phyloP scores from a whole-genome alignment of 1,139 yeast genomes.

The Protomyces inundatus region DNA sequence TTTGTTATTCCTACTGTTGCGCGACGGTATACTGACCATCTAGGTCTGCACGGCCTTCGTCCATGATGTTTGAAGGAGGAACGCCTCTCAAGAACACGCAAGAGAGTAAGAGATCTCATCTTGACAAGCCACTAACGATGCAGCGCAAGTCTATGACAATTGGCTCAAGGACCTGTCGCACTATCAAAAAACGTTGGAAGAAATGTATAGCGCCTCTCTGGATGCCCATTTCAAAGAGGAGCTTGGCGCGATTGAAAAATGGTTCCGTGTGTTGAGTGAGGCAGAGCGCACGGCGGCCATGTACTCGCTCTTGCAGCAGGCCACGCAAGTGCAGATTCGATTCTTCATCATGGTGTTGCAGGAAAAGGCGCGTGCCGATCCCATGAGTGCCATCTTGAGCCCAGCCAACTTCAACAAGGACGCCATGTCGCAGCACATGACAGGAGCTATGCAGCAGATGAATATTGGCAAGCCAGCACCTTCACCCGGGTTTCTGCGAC shows the following conservation, averaged over 20 bases:
- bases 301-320: conserved; percentile 40
- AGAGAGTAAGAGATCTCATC: not conserved
- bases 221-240: conserved; percentile 37
- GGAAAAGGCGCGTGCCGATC: conserved; percentile 37
- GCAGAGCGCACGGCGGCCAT: conserved; percentile 43
- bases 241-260: conserved; percentile 39
- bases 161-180: conserved; percentile 40
- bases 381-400: conserved; percentile 35
- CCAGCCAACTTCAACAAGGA: conserved; percentile 34
- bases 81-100: conserved; percentile 2
- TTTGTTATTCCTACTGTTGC: not conserved
- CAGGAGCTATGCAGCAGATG: conserved; percentile 2
- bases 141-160: conserved; percentile 35
- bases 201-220: conserved; percentile 39
- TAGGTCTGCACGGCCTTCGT: conserved; percentile 19
- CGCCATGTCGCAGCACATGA: conserved; percentile 9
- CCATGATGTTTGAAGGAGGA: conserved; percentile 13
- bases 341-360: conserved; percentile 41
- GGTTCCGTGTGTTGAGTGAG: conserved; percentile 41
- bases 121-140: not conserved
- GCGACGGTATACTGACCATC: not conserved
- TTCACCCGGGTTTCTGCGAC: conserved; percentile 15
- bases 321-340: conserved; percentile 41
- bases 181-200: conserved; percentile 38
- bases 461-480: not conserved